These are phyloP conservation scores for Elsinoe perseae DNA, from an alignment of 2,329 filamentous ascomycete species.

Conservation along the genomic window DNA sequence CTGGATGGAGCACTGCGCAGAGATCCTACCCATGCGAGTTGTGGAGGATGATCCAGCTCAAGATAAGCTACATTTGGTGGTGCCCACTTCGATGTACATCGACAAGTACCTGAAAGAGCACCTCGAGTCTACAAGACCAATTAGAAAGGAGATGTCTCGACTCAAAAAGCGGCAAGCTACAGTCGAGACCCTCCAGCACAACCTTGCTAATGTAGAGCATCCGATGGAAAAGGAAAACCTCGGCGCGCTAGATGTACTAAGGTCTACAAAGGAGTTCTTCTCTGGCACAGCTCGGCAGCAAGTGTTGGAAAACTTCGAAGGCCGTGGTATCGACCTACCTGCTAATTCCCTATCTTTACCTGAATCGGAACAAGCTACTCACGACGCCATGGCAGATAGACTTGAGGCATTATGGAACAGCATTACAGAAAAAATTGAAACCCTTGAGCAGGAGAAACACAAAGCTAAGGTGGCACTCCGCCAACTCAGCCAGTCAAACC, in stretches of 20 bases:
- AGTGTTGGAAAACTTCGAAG: slow-evolving; percentile 19
- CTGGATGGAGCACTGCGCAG: slow-evolving; percentile 41
- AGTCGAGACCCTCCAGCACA: slow-evolving; percentile 32
- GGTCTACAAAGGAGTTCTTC: slow-evolving; percentile 27
- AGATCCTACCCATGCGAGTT: slow-evolving; percentile 48
- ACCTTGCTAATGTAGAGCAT: slow-evolving; percentile 31
- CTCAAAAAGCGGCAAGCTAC: slow-evolving; percentile 26
- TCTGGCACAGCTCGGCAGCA: slow-evolving; percentile 24
- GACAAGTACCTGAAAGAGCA: slow-evolving; percentile 53
- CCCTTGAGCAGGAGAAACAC: slow-evolving; percentile 26
- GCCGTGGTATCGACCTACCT: slow-evolving; percentile 16
- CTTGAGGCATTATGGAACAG: slow-evolving; percentile 29
- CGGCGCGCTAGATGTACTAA: slow-evolving; percentile 33
- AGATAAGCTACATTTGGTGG: slow-evolving; percentile 38
- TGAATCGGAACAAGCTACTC: slow-evolving; percentile 20
- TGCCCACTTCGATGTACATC: slow-evolving; percentile 49
- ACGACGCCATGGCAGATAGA: slow-evolving; percentile 25
- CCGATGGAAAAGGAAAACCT: slow-evolving; percentile 23
- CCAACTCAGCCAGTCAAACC: slow-evolving; percentile 23
- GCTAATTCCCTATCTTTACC: slow-evolving; percentile 17
- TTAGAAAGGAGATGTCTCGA: slow-evolving; percentile 37
- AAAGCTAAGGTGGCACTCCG: slow-evolving; percentile 26
- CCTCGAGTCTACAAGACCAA: slow-evolving; percentile 39
- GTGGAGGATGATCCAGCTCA: slow-evolving; percentile 30
- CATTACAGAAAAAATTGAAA: slow-evolving; percentile 27